A percentile compares a stretch with the other conserved stretches of the same genome.
These are phyloP conservation scores for Ceratocystis eucalypticola DNA, from an alignment of 2,329 filamentous ascomycete species.

Conservation along the genomic window DNA sequence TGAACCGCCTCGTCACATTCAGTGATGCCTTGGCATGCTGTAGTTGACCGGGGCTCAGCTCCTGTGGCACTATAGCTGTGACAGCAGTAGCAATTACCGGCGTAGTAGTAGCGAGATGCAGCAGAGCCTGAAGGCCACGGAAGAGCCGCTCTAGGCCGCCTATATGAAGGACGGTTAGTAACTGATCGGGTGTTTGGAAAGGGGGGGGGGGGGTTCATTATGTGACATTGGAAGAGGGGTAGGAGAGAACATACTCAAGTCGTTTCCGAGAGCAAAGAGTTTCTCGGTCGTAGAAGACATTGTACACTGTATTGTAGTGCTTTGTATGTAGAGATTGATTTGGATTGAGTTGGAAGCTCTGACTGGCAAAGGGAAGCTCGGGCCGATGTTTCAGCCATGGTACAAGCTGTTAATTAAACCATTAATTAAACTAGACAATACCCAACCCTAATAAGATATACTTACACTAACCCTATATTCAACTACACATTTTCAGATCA, in stretches of 20 bases:
- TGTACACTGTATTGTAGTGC: neutral
- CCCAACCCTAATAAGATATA: neutral
- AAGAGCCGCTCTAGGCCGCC: slow-evolving; percentile 49
- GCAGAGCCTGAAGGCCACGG: slow-evolving; percentile 41
- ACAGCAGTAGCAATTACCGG: slow-evolving; percentile 30
- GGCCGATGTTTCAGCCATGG: neutral
- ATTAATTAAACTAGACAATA: neutral
- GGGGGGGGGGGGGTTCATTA: neutral
- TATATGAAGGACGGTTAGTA: slow-evolving; percentile 33
- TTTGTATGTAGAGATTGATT: neutral
- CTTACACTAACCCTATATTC: neutral
- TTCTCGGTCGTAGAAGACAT: slow-evolving; percentile 11
- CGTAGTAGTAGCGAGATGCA: slow-evolving; percentile 36
- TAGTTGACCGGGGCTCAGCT: slow-evolving; percentile 23
- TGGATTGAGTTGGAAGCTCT: neutral
- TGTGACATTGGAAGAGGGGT: neutral
- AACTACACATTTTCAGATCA: no score
- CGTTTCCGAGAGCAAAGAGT: slow-evolving; percentile 33
- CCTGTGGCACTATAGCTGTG: neutral
- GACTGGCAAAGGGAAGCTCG: neutral
- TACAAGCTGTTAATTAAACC: neutral
- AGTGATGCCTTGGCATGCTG: slow-evolving; percentile 30
- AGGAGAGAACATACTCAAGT: slow-evolving; percentile 29
- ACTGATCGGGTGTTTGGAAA: slow-evolving; percentile 30
- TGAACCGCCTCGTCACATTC: slow-evolving; percentile 43